Evolutionary conservation across 768 basidiomycete species (phyloP).

Genomic region (Trametes gibbosa): DNA sequence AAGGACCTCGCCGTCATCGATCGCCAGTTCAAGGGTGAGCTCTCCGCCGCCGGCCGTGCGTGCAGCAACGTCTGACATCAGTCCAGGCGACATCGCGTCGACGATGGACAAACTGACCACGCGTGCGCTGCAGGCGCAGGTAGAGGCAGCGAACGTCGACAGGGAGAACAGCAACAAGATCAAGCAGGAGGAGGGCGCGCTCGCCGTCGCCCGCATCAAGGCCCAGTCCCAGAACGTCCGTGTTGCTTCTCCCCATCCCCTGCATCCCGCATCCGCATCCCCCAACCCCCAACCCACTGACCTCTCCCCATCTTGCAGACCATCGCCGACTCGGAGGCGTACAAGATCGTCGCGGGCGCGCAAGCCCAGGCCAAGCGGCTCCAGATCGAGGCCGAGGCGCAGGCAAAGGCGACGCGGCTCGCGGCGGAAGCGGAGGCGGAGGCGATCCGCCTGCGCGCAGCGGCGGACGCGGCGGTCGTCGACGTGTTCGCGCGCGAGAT

Average conservation of each 20-base stretch:
- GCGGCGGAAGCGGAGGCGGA: constrained; percentile 73
- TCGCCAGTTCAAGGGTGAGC: constrained; percentile 84
- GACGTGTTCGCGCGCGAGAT: constrained; percentile 76
- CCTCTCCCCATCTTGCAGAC: constrained; percentile 37
- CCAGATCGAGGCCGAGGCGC: constrained; percentile 72
- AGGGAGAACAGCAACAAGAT: constrained; percentile 86
- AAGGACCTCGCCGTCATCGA: constrained; percentile 87
- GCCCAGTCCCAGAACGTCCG: constrained; percentile 56
- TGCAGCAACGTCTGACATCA: too few relatives aligned
- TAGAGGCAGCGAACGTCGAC: constrained; percentile 88
- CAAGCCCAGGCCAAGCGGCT: constrained; percentile 66
- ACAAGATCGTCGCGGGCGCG: constrained; percentile 68
- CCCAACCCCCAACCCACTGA: neutral
- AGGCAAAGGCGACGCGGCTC: constrained; percentile 74
- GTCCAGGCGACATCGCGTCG: constrained; percentile 79
- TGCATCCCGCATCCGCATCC: neutral
- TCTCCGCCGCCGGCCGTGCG: too few relatives aligned
- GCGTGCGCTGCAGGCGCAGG: constrained; percentile 81
- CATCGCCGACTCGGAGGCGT: constrained; percentile 74
- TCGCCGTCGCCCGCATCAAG: constrained; percentile 75
- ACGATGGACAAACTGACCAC: constrained; percentile 87
- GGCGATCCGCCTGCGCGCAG: constrained; percentile 61
- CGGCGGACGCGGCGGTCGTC: constrained; percentile 57
- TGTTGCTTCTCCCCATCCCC: neutral
- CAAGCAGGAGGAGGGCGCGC: constrained; percentile 79